Conservation (phyloP, 352 stramenopile species). For the Thalassiosira hispida region DNA sequence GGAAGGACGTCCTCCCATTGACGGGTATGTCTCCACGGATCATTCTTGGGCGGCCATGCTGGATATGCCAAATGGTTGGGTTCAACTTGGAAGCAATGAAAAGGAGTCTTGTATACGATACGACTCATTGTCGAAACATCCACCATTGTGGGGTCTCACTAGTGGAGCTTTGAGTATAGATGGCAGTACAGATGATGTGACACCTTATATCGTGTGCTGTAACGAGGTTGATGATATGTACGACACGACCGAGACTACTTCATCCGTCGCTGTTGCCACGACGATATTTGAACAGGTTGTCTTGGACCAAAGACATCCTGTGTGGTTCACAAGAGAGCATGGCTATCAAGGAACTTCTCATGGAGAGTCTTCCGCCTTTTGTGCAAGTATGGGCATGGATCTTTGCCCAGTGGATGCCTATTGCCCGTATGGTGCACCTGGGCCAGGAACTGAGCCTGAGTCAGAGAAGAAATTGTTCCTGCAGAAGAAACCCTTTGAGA, state of each 20-base stretch:
- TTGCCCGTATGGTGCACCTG: background rate
- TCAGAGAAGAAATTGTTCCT: no score
- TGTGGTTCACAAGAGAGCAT: conserved; percentile 4
- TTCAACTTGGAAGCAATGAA: background rate
- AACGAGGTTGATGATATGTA: background rate
- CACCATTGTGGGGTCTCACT: background rate
- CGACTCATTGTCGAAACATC: background rate
- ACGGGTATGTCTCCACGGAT: background rate
- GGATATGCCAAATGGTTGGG: background rate
- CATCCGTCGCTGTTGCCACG: background rate
- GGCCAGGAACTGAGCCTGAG: background rate
- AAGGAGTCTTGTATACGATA: background rate
- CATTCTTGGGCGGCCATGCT: background rate
- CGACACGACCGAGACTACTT: background rate
- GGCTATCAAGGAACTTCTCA: background rate
- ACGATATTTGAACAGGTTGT: background rate
- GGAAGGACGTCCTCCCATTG: background rate
- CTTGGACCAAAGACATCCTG: conserved; percentile 1
- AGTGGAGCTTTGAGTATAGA: no score
- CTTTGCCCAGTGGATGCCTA: background rate
- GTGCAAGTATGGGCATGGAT: background rate
- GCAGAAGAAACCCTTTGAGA: no score
- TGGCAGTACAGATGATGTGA: no score
- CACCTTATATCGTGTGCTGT: no score
- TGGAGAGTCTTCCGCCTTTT: background rate